Percentiles rank a stretch among this genome's conserved stretches.
Conservation (phyloP, 2,329 filamentous ascomycete species). For the Rhexocercosporidium sp. region DNA sequence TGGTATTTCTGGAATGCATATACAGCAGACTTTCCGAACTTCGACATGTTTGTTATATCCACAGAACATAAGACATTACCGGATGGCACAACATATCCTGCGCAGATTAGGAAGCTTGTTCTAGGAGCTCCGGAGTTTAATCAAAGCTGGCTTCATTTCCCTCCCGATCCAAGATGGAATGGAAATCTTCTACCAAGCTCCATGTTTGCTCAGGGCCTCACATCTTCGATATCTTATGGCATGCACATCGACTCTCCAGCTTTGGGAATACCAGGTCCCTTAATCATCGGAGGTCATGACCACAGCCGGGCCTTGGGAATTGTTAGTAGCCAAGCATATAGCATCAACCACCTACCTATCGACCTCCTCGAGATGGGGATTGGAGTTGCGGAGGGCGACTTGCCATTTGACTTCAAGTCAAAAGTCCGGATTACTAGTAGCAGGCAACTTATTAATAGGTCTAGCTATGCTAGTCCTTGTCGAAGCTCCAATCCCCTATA, state of each 20-base stretch:
- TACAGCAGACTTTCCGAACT: not conserved
- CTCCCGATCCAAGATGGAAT: conserved; percentile 21
- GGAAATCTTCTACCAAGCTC: conserved; percentile 23
- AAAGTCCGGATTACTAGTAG: conserved; percentile 25
- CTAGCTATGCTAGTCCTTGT: conserved; percentile 22
- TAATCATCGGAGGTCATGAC: conserved; percentile 35
- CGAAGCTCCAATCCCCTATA: conserved; percentile 37
- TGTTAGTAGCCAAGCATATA: conserved; percentile 23
- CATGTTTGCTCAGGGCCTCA: conserved; percentile 11
- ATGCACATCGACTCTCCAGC: conserved; percentile 33
- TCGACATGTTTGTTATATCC: conserved; percentile 24
- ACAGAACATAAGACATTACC: conserved; percentile 16
- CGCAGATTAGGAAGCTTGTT: conserved; percentile 24
- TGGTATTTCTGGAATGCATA: conserved; percentile 10
- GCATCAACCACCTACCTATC: conserved; percentile 24
- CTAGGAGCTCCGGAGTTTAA: conserved; percentile 27
- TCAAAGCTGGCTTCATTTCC: conserved; percentile 21
- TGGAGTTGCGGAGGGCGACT: conserved; percentile 27
- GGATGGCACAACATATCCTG: conserved; percentile 29
- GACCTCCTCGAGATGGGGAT: conserved; percentile 34
- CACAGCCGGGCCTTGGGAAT: conserved; percentile 29
- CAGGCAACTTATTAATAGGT: conserved; percentile 25
- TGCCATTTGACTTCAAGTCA: conserved; percentile 26
- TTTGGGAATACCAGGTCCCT: conserved; percentile 25
- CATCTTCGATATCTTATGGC: conserved; percentile 34